Evolutionary conservation across 768 basidiomycete species (phyloP).

Genomic region (Termitomyces titanicus): DNA sequence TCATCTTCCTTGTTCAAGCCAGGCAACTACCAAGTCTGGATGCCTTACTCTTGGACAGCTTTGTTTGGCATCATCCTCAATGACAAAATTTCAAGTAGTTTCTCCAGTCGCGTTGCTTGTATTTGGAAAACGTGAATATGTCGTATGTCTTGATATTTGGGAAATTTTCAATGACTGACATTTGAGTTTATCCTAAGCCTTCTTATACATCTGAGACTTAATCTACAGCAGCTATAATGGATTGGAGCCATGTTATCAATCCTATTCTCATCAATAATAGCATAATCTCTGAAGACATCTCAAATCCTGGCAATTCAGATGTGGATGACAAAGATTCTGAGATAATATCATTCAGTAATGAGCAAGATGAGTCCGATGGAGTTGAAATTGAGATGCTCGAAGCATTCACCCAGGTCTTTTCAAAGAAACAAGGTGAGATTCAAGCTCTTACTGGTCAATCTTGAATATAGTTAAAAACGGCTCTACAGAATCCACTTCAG

Average conservation of each 20-base stretch:
- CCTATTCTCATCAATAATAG: background rate
- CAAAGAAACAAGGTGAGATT: background rate
- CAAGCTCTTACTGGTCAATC: background rate
- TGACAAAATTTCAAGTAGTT: background rate
- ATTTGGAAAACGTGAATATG: background rate
- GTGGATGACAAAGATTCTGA: background rate
- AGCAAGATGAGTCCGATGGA: background rate
- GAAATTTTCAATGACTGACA: background rate
- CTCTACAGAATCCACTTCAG: background rate
- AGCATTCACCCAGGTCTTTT: background rate
- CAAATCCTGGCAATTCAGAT: background rate
- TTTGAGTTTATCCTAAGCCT: background rate
- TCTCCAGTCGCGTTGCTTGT: background rate
- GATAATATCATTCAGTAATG: background rate
- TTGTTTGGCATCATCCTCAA: background rate
- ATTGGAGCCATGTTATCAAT: background rate
- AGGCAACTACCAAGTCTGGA: constrained; percentile 1
- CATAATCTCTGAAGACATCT: background rate
- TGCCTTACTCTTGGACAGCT: constrained; percentile 3
- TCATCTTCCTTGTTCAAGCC: background rate
- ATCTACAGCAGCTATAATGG: background rate
- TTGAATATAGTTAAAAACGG: background rate
- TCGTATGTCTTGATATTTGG: background rate
- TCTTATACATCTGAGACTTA: background rate
- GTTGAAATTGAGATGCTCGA: constrained; percentile 2